phyloP scores from a whole-genome alignment of 2,329 filamentous ascomycete species.

The Claviceps digitariae region DNA sequence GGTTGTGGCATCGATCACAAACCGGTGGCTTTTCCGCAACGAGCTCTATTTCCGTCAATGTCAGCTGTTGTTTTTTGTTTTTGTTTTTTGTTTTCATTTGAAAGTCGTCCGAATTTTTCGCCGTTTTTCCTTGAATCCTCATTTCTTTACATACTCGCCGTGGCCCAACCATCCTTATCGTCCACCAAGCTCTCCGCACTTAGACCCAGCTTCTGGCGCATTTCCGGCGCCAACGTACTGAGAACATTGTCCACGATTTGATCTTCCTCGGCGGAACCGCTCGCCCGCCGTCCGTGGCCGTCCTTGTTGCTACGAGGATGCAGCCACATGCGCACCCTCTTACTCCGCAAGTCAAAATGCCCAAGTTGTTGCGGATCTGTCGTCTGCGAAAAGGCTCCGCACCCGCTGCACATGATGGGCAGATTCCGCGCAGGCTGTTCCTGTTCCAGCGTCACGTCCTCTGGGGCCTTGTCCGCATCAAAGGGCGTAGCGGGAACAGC shows the following conservation, averaged over 20 bases:
- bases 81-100: not conserved
- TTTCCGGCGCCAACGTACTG: conserved; percentile 25
- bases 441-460: not conserved
- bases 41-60: not conserved
- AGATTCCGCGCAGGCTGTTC: conserved; percentile 18
- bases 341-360: conserved; percentile 40
- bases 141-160: conserved; percentile 1
- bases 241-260: conserved; percentile 33
- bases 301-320: conserved; percentile 10
- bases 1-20: conserved; percentile 77
- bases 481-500: conserved; percentile 1
- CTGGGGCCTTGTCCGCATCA: not conserved
- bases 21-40: conserved; percentile 36
- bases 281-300: conserved; percentile 6
- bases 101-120: too few relatives aligned
- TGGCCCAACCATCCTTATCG: not conserved
- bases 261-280: conserved; percentile 28
- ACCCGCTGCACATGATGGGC: conserved; percentile 48
- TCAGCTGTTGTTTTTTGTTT: not conserved
- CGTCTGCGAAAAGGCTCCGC: conserved; percentile 51
- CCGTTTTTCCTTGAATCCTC: too few relatives aligned
- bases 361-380: conserved; percentile 35
- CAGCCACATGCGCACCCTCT: conserved; percentile 35
- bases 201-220: conserved; percentile 32
- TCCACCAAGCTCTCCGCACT: conserved; percentile 25